Evolutionary conservation across 306 rosid species (phyloP), one percentile per base, ranked within the genome.

Genomic region (Ammopiptanthus mongolicus): DNA sequence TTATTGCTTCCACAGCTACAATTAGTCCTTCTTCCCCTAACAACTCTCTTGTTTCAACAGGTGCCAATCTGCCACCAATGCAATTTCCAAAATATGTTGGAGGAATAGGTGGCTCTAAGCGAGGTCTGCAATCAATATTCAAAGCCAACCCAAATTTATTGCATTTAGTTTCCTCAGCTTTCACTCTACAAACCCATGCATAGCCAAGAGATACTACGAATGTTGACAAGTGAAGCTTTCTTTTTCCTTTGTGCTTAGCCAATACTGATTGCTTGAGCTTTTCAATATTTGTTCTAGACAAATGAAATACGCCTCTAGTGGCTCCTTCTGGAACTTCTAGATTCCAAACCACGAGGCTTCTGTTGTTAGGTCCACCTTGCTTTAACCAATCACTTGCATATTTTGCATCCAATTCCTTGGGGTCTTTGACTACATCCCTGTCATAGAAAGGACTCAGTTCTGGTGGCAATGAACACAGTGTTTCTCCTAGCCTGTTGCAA

Each of bases 31-130:
- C 72, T 12, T 82, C 86, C 5, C 78, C 85, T 28, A 66, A 3
- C 3, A 84, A 2, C 0, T 33, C 36, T 4, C 58, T 79, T 10
- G 69, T 72, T 28, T 86, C 83, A 2, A 9, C 65, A 18, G 2
- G 11, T 0, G 71, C 64, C 0, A 28, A 0, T 22, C 52, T 77
- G 4, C 0, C 36, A 1, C 69, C 85, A 2, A 80, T n/a, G 8
- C 91, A 88, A 12, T 90, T 88, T 2, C 92, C 91, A 55, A 86
- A 88, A 73, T 88, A 88, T 2, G 82, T 84, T 25, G 68, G 21
- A 1, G 89, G 89, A 17, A 74, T 4, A 0, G 83, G 82, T 12
- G 80, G 88, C 1, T 76, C 78, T 33, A 84, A 76, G 21, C 87
- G 80, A 10, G 10, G 6, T 59, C 91, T 73, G 67, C 65, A 74